A percentile compares a stretch with the other conserved stretches of the same genome.
Evolutionary conservation across 306 rosid genomes (phyloP).

Genomic region (Carpinus fangiana): DNA sequence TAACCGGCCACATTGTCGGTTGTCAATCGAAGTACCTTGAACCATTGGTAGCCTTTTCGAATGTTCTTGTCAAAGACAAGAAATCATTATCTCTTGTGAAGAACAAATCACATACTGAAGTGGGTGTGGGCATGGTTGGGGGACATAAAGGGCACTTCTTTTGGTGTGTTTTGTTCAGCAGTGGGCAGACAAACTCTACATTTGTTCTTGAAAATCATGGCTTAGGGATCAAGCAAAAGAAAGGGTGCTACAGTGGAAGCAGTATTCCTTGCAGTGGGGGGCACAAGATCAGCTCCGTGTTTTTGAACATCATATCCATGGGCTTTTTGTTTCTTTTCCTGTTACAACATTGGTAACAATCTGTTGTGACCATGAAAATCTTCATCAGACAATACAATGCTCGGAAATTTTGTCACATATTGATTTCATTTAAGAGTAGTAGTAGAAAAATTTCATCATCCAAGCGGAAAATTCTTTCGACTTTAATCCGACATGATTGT

Average conservation of each 20-base stretch:
- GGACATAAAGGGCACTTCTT: slow-evolving; percentile 70
- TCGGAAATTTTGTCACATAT: slow-evolving; percentile 9
- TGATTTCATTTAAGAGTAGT: background rate
- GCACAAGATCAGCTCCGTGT: slow-evolving; percentile 23
- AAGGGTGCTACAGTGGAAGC: slow-evolving; percentile 89
- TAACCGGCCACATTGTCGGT: slow-evolving; percentile 67
- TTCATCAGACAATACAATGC: slow-evolving; percentile 21
- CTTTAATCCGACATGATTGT: background rate
- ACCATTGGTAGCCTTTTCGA: slow-evolving; percentile 59
- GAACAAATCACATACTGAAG: slow-evolving; percentile 75
- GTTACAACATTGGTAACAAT: slow-evolving; percentile 30
- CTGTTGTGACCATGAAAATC: slow-evolving; percentile 12
- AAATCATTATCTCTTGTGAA: slow-evolving; percentile 49
- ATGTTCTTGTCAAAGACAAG: slow-evolving; percentile 53
- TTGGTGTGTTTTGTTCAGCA: slow-evolving; percentile 79
- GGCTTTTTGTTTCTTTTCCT: slow-evolving; percentile 32
- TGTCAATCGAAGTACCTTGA: slow-evolving; percentile 69
- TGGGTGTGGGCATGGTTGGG: slow-evolving; percentile 80
- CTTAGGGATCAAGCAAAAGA: slow-evolving; percentile 65
- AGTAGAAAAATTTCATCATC: background rate
- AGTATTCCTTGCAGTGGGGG: slow-evolving; percentile 64
- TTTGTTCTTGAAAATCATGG: slow-evolving; percentile 89
- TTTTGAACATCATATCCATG: slow-evolving; percentile 21
- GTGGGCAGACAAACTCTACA: slow-evolving; percentile 64
- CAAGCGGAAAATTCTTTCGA: background rate